Percentiles rank a stretch among this genome's conserved stretches.
phyloP scores from a whole-genome alignment of 129 eudicot species.

The Lonicera japonica region DNA sequence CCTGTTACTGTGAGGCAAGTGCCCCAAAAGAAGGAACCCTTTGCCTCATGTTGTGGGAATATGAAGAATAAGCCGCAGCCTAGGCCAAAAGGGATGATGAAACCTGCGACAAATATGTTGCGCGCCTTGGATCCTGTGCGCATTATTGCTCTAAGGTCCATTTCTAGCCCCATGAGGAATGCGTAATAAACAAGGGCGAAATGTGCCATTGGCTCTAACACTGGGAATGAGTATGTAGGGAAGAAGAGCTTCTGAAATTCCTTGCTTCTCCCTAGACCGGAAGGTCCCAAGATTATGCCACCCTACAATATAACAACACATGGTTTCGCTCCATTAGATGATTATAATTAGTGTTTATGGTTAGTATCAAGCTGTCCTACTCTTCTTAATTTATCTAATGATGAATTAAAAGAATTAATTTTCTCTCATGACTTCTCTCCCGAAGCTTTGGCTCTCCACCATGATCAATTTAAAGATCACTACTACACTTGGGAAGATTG shows the following conservation, averaged over 20 bases:
- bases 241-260: constrained; percentile 9
- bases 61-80: constrained; percentile 21
- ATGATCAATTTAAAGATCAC: too few relatives aligned
- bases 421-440: too few relatives aligned
- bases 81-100: constrained; percentile 22
- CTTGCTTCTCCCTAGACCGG: constrained; percentile 23
- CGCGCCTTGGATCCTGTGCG: constrained; percentile 27
- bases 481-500: too few relatives aligned
- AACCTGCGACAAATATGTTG: constrained; percentile 15
- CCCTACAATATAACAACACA: constrained; percentile 12
- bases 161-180: constrained; percentile 40
- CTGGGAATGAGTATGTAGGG: constrained; percentile 28
- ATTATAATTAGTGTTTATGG: too few relatives aligned
- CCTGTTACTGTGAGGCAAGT: constrained; percentile 27
- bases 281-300: constrained; percentile 41
- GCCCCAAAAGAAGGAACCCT: constrained; percentile 34
- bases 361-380: too few relatives aligned
- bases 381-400: too few relatives aligned
- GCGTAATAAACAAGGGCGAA: constrained; percentile 36
- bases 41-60: background rate
- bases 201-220: constrained; percentile 48
- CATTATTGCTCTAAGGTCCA: constrained; percentile 28
- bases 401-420: too few relatives aligned
- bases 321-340: too few relatives aligned
- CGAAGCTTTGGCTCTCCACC: too few relatives aligned